phyloP scores from a whole-genome alignment of 345 rosid genomes.

The Jatropha curcas region DNA sequence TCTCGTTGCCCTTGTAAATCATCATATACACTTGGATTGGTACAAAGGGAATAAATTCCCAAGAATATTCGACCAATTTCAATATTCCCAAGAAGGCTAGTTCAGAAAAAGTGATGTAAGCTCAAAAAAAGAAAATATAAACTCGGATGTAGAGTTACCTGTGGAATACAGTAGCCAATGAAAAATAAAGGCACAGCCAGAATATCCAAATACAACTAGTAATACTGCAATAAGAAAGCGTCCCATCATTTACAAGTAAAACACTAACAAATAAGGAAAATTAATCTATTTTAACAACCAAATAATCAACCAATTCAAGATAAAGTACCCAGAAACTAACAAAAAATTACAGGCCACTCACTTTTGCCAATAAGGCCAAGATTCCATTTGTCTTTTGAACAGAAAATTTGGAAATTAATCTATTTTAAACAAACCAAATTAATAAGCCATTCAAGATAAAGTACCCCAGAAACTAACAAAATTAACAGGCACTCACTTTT shows the following conservation, averaged over 20 bases:
- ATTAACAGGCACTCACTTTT: no score
- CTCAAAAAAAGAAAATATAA: neutral
- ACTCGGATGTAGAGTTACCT: conserved; percentile 45
- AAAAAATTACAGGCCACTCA: conserved; percentile 40
- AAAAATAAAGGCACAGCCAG: conserved; percentile 50
- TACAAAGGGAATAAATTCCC: no score
- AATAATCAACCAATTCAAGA: neutral
- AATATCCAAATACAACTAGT: conserved; percentile 54
- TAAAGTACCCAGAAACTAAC: no score
- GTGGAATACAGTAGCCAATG: conserved; percentile 68
- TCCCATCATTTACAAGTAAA: neutral
- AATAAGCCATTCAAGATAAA: no score
- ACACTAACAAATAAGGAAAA: neutral
- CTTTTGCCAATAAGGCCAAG: conserved; percentile 51
- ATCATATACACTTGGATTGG: neutral
- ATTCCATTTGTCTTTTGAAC: conserved; percentile 39
- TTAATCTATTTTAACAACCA: neutral
- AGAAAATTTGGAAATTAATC: conserved; percentile 43
- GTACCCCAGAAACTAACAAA: neutral
- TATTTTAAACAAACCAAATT: no score
- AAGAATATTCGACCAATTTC: neutral
- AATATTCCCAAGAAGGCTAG: neutral
- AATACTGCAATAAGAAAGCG: conserved; percentile 56
- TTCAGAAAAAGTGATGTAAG: neutral
- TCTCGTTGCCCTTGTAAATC: no score